Base-by-base conservation (phyloP, 2,329 filamentous ascomycete species). In the Penicillium thymicola region DNA sequence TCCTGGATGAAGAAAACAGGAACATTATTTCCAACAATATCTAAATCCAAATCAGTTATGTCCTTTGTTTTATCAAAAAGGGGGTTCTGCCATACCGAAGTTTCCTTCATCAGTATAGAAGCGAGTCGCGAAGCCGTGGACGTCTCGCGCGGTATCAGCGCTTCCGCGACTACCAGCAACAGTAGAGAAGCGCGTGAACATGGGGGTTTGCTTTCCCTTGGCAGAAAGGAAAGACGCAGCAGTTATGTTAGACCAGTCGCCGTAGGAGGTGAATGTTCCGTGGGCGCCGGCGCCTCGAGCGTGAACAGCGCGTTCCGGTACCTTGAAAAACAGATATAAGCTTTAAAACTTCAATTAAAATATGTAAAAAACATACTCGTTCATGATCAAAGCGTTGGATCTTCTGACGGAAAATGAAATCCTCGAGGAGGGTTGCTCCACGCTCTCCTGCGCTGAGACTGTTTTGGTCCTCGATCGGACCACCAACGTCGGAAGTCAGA, bases 91-190 rank as follows among this genome's bases (percentile, higher is more conserved):
- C 65, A 41, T 65, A 73, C 73, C 74, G n/a, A 75, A 87, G 70
- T 90, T 90, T 27, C 88, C 88, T 64, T 89, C 86, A 38, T 89
- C 85, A 0, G 88, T 90, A 65, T 89, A 90, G 64, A 88, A 86
- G 54, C 81, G 80, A 48, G 79, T 82, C 3, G 88, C 88, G 65
- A 90, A 90, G 1, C 88, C 88, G 59, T 88, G 87, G 0, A 90
- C 86, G 75, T 91, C 88, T 36, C 89, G 82, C 7, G 81, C 86
- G 0, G 86, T 87, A 65, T 91, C 88, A 2, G 85, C 82, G 63
- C 85, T 88, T 30, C 88, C 89, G 14, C 84, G 79, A 34, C 82
- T 87, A 2, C 87, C 87, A 21, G 86, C 84, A 10, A 92, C 89
- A 2, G 88, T 90, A 0, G 88, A 90, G 70, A 90, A 89, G 16